Evolutionary conservation across 1,139 yeast species (phyloP).

Genomic region (Magnusiomyces paraingens): DNA sequence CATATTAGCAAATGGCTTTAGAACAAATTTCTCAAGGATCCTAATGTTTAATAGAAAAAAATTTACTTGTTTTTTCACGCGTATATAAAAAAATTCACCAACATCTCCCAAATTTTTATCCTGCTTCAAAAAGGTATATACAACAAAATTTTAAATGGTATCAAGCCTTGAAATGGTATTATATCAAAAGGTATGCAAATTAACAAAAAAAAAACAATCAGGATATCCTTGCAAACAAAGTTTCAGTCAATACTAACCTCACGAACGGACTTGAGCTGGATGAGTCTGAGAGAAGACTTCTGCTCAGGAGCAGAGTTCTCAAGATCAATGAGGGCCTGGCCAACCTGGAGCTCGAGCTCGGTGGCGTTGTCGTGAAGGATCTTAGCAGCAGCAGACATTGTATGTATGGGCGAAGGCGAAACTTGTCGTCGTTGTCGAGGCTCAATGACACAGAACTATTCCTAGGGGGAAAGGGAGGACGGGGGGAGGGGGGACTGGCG

Average conservation of each 20-base stretch:
- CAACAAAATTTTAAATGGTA: too few relatives aligned
- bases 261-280: constrained; percentile 97
- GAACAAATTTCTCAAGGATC: too few relatives aligned
- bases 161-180: too few relatives aligned
- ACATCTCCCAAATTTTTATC: too few relatives aligned
- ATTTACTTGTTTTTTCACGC: too few relatives aligned
- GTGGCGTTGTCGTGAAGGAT: constrained; percentile 69
- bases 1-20: not conserved
- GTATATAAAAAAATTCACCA: too few relatives aligned
- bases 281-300: constrained; percentile 96
- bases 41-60: too few relatives aligned
- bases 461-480: not conserved
- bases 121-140: too few relatives aligned
- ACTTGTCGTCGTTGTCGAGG: constrained; percentile 11
- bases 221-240: constrained; percentile 13
- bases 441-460: not conserved
- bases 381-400: constrained; percentile 93
- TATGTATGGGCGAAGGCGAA: constrained; percentile 11
- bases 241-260: constrained; percentile 41
- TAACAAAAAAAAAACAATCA: too few relatives aligned
- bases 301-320: constrained; percentile 90
- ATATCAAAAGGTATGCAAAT: too few relatives aligned
- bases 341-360: constrained; percentile 99
- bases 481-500: constrained; percentile 1
- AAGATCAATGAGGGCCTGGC: constrained; percentile 97